Evolutionary conservation across 164 flowering plant genomes (phyloP).

Genomic region (Cinnamomum chago): DNA sequence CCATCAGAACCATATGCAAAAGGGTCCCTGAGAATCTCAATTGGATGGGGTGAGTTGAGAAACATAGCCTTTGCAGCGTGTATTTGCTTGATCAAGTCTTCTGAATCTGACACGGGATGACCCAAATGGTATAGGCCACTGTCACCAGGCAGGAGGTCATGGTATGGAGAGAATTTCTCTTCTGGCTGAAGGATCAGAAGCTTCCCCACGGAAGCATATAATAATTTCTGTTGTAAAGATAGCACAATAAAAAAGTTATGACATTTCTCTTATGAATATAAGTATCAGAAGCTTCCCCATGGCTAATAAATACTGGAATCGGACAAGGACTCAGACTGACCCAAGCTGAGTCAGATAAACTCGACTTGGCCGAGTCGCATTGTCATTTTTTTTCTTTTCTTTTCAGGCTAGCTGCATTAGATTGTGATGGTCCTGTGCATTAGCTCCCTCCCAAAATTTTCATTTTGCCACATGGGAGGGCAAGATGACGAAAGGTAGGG

Average conservation of each 20-base stretch:
- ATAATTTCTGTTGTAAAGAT: slow-evolving; percentile 46
- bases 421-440: too few species aligned
- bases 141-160: slow-evolving; percentile 87
- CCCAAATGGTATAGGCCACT: slow-evolving; percentile 68
- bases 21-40: slow-evolving; percentile 79
- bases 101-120: slow-evolving; percentile 25
- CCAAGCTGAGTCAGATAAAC: too few species aligned
- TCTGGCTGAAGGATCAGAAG: slow-evolving; percentile 87
- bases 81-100: slow-evolving; percentile 47
- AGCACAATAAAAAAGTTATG: neutral
- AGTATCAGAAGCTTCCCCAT: too few species aligned
- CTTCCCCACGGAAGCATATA: slow-evolving; percentile 88
- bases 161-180: slow-evolving; percentile 73
- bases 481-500: too few species aligned
- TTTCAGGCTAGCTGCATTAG: too few species aligned
- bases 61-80: slow-evolving; percentile 57
- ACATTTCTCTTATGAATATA: too few species aligned
- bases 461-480: too few species aligned
- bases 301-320: too few species aligned
- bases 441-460: too few species aligned
- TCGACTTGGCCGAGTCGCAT: too few species aligned
- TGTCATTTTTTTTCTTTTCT: too few species aligned
- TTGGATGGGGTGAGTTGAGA: slow-evolving; percentile 86
- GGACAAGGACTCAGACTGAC: too few species aligned
- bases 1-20: slow-evolving; percentile 85